Evolutionary conservation across 164 flowering plant genomes (phyloP), one percentile per base, ranked within the genome.

Genomic region (Chimonanthus praecox): DNA sequence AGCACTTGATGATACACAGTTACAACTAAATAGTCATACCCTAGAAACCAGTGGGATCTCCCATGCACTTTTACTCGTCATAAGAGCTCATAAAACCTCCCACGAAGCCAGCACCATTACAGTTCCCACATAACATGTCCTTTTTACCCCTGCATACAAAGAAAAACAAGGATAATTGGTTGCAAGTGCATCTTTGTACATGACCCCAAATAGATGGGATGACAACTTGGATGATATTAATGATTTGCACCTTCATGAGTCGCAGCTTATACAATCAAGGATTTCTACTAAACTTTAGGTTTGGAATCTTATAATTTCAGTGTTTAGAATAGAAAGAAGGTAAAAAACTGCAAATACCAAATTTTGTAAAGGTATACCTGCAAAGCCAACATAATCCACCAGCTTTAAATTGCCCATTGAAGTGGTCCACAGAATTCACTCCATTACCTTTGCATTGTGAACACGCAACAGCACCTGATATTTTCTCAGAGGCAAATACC

Each of bases 381-480:
- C 98, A 94, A 51, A 94, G 94, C 98, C 97, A 94, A 71, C 98
- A 94, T 71, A 88, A 47, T 63, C 78, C 91, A 48, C 98, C 98
- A 73, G 94, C 97, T 82, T 92, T 94, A 70, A 88, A 89, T 82
- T 81, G 94, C 49, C 98, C 98, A 78, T 89, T 85, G 85, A 92
- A 92, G 82, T 90, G 96, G 78, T 94, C 98, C 33, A 80, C 86
- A 11, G 88, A 83, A 79, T 94, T 94, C 70, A 90, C 86, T 70
- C 98, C 98, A 66, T 46, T 49, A 51, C 98, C 98, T 83, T 89
- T 16, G 86, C 98, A 94, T 66, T 94, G 94, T 51, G 85, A 47
- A 78, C 98, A 94, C 51, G 15, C 11, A 64, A 78, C 70, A 5
- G 86, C 88, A 78, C 98, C 98, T 94, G 80, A 47, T 11, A 74